Evolutionary conservation across 371 early-diverging fungal genomes (phyloP), one percentile per base, ranked within the genome.

Genomic region (Mucor circinelloides): DNA sequence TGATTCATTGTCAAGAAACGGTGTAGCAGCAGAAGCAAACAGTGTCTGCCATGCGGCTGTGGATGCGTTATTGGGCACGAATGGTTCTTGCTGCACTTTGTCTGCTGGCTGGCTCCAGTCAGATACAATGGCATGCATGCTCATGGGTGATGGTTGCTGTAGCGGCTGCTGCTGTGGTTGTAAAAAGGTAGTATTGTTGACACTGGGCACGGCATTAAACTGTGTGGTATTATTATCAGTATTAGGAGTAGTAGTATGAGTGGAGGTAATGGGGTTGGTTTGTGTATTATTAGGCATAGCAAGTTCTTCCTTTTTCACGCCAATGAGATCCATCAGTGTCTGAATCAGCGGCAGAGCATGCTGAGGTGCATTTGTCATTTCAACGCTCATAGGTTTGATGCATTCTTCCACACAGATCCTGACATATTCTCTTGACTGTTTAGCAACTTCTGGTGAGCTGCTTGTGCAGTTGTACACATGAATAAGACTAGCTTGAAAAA

Each of bases 401-500:
- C 74, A 77, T 44, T 77, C 69, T 21, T 77, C 70, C 7, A 77
- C 61, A 7, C 59, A 55, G 6, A 69, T 40, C 6, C 58, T 57
- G 17, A 66, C 67, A 58, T 77, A 77, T 23, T 63, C 60, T 15
- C 64, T 60, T 6, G 77, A 63, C 25, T 48, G 31, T 7, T 58
- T 54, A 4, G 72, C 74, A 31, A 74, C 32, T 32, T 71, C 70
- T 17, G 69, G 62, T 2, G 62, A 60, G 4, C 55, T 52, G 23
- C 34, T 71, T 15, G 72, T 71, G 17, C 72, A 74, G 40, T 77
- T 71, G 38, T 71, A 74, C 2, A 74, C 64, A 44, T 77, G 77
- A 5, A 74, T 69, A 10, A 77, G 59, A n/a, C 59, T 54, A 7
- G 77, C 74, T 71, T 77, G 77, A 44, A 74, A 74, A 6, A 77